phyloP scores from a whole-genome alignment of 1,284 basidiomycete genomes.

The Termitomyces sp. region DNA sequence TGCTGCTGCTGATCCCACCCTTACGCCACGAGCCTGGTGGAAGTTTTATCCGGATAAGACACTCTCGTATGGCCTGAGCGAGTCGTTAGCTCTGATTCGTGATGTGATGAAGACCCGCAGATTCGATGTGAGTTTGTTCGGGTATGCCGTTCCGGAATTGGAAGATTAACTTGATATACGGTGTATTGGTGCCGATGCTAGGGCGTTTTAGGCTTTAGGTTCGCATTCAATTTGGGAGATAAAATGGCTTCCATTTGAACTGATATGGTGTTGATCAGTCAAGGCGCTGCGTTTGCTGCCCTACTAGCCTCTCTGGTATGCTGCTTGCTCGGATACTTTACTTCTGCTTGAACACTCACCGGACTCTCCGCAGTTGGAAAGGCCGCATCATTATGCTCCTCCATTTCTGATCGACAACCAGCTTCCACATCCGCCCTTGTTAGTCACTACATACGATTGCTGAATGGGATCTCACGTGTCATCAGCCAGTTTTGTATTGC shows the following conservation, averaged over 20 bases:
- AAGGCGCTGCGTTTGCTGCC: slow-evolving; percentile 80
- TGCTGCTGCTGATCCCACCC: slow-evolving; percentile 49
- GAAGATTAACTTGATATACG: slow-evolving; percentile 4
- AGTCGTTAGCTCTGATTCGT: slow-evolving; percentile 41
- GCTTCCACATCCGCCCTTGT: slow-evolving; percentile 68
- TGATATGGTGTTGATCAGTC: slow-evolving; percentile 35
- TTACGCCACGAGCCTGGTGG: slow-evolving; percentile 82
- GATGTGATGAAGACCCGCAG: slow-evolving; percentile 44
- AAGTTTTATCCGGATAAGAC: slow-evolving; percentile 49
- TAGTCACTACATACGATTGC: slow-evolving; percentile 22
- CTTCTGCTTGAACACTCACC: background rate
- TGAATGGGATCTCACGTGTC: background rate
- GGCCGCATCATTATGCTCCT: slow-evolving; percentile 47
- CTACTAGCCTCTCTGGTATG: slow-evolving; percentile 69
- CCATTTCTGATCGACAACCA: slow-evolving; percentile 63
- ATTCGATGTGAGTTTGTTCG: slow-evolving; percentile 49
- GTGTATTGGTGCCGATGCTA: slow-evolving; percentile 23
- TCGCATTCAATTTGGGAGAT: slow-evolving; percentile 5
- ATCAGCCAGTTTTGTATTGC: slow-evolving; percentile 64
- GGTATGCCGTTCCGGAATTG: background rate
- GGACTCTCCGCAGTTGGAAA: slow-evolving; percentile 26
- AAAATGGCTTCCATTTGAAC: background rate
- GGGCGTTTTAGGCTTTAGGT: slow-evolving; percentile 85
- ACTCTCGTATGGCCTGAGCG: slow-evolving; percentile 54
- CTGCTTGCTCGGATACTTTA: slow-evolving; percentile 3